These are phyloP conservation scores for Cytospora piceae DNA, from an alignment of 2,329 filamentous ascomycete species.

Conservation along the genomic window DNA sequence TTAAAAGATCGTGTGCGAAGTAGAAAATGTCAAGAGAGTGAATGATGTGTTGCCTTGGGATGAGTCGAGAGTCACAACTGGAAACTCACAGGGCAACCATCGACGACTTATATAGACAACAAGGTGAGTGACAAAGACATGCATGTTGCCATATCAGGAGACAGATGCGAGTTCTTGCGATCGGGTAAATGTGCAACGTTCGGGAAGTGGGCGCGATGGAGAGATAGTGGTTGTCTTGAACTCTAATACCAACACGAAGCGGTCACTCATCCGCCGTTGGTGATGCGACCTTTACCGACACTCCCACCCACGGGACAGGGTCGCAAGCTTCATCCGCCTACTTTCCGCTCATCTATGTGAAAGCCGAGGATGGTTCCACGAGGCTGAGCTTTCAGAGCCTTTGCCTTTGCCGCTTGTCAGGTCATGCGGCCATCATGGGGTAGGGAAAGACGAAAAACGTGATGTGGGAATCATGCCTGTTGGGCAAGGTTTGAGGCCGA, in stretches of 20 bases:
- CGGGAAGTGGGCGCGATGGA: not conserved
- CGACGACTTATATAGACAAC: conserved; percentile 3
- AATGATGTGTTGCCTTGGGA: not conserved
- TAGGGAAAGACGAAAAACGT: not conserved
- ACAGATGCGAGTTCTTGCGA: conserved; percentile 3
- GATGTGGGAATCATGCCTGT: not conserved
- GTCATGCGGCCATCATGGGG: not conserved
- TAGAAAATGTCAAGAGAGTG: not conserved
- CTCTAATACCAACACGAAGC: not conserved
- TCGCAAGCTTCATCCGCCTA: not conserved
- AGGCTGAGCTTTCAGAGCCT: not conserved
- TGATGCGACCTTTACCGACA: not conserved
- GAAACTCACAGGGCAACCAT: not conserved
- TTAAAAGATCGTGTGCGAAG: not conserved
- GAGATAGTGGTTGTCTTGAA: not conserved
- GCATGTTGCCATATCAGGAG: conserved; percentile 1
- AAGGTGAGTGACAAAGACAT: not conserved
- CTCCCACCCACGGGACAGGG: too few relatives aligned
- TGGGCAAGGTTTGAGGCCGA: not conserved
- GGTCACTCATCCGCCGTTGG: not conserved
- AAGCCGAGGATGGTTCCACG: not conserved
- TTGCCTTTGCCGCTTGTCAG: not conserved
- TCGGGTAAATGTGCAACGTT: not conserved
- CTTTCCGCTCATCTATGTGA: not conserved
- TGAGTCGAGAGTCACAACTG: not conserved